Percentiles rank a stretch among this genome's conserved stretches.
Conservation (phyloP, 2,329 filamentous ascomycete species). For the Cladorrhinum sp. region DNA sequence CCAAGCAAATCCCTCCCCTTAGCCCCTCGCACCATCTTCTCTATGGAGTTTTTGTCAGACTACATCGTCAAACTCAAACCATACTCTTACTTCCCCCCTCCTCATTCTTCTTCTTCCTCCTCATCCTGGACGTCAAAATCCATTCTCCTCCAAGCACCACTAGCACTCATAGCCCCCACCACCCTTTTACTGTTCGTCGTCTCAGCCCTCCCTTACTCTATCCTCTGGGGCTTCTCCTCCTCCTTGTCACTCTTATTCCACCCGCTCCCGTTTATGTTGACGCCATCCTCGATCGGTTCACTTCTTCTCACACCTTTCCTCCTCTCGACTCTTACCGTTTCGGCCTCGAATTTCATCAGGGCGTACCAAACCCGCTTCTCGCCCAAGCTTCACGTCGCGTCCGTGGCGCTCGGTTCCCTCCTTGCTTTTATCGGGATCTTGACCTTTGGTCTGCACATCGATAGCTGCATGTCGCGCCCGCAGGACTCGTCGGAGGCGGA, state of each 20-base stretch:
- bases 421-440: constrained; percentile 43
- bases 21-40: constrained; percentile 30
- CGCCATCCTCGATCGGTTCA: constrained; percentile 40
- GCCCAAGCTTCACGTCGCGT: constrained; percentile 32
- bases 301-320: constrained; percentile 46
- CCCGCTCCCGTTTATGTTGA: constrained; percentile 42
- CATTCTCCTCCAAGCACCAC: constrained; percentile 43
- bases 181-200: constrained; percentile 45
- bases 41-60: constrained; percentile 32
- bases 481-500: constrained; percentile 13
- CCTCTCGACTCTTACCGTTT: constrained; percentile 36
- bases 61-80: constrained; percentile 43
- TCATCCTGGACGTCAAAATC: constrained; percentile 3
- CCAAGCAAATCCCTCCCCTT: constrained; percentile 27
- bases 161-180: constrained; percentile 49
- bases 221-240: constrained; percentile 46
- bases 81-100: constrained; percentile 36
- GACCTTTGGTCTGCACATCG: constrained; percentile 44
- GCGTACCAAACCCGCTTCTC: constrained; percentile 35
- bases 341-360: constrained; percentile 32
- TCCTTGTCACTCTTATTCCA: constrained; percentile 48
- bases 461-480: constrained; percentile 34
- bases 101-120: too few species aligned
- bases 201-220: constrained; percentile 44
- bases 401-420: constrained; percentile 37